phyloP scores from a whole-genome alignment of 306 rosid genomes.

The Dicorynia guianensis region DNA sequence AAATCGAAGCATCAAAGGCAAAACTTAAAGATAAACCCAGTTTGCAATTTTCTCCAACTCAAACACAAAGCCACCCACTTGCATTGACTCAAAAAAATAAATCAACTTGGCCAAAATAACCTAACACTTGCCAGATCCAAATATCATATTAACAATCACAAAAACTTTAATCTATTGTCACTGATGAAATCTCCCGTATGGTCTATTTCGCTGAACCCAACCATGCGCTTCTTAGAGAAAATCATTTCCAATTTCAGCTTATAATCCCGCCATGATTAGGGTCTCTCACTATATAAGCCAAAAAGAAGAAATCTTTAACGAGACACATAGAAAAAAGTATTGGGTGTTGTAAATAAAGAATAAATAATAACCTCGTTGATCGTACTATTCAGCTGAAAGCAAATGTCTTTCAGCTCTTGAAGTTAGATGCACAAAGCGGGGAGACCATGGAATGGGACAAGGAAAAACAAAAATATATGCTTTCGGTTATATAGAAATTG shows the following conservation, averaged over 20 bases:
- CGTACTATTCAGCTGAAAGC: slow-evolving; percentile 9
- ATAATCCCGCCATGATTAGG: neutral
- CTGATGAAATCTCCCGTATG: neutral
- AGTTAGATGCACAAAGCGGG: neutral
- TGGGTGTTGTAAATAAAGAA: slow-evolving; percentile 3
- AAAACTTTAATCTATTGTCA: neutral
- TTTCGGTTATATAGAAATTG: too few relatives aligned
- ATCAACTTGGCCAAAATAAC: slow-evolving; percentile 5
- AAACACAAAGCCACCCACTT: neutral
- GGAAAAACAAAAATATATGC: neutral
- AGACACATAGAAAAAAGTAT: neutral
- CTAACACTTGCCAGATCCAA: neutral
- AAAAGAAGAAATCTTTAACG: slow-evolving; percentile 2
- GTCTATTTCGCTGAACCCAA: neutral
- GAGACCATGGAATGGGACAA: slow-evolving; percentile 9
- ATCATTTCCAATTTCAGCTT: slow-evolving; percentile 30
- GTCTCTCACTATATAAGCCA: neutral
- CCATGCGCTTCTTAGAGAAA: neutral
- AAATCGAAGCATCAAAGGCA: neutral
- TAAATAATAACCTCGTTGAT: slow-evolving; percentile 20
- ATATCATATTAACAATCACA: neutral
- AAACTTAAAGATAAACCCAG: slow-evolving; percentile 13
- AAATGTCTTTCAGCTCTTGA: neutral
- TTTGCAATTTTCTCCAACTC: slow-evolving; percentile 24
- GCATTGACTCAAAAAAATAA: neutral